Percentiles rank a stretch among this genome's conserved stretches.
phyloP scores from a whole-genome alignment of 495 filamentous ascomycete species.

The Cenococcum geophilum region DNA sequence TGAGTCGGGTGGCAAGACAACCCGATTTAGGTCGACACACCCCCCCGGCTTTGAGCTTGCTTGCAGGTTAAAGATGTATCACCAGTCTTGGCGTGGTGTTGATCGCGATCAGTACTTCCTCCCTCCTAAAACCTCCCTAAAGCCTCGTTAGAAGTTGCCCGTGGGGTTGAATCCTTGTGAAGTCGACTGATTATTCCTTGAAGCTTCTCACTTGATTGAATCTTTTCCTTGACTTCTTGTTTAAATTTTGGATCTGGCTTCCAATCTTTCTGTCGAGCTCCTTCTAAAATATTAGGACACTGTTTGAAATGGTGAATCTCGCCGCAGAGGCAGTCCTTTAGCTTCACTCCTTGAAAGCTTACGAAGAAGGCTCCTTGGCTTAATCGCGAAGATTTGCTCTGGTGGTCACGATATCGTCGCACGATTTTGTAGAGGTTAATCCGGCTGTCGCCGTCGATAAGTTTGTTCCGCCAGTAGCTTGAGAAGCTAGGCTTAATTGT shows the following conservation, averaged over 20 bases:
- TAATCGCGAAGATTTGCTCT: neutral
- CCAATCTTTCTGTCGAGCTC: neutral
- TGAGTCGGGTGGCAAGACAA: too few species aligned
- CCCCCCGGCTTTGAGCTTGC: too few species aligned
- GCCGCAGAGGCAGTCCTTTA: neutral
- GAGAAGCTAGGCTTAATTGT: neutral
- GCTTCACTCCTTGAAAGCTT: neutral
- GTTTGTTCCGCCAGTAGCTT: neutral
- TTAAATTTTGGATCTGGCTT: neutral
- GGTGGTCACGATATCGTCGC: neutral
- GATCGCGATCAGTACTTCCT: too few species aligned
- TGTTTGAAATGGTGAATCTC: neutral
- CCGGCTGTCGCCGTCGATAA: neutral
- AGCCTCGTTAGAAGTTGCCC: too few species aligned
- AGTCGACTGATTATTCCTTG: neutral
- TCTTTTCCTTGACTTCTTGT: neutral
- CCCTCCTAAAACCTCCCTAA: too few species aligned
- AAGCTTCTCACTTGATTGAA: neutral
- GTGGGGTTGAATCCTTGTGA: neutral
- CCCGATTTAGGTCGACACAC: too few species aligned
- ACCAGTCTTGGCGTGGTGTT: too few species aligned
- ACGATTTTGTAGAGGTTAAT: neutral
- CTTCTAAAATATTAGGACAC: neutral
- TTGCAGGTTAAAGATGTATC: too few species aligned
- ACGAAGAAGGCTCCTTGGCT: neutral